These are phyloP conservation scores for Lotmaria passim DNA, from an alignment of 208 protist genomes.

Conservation along the genomic window DNA sequence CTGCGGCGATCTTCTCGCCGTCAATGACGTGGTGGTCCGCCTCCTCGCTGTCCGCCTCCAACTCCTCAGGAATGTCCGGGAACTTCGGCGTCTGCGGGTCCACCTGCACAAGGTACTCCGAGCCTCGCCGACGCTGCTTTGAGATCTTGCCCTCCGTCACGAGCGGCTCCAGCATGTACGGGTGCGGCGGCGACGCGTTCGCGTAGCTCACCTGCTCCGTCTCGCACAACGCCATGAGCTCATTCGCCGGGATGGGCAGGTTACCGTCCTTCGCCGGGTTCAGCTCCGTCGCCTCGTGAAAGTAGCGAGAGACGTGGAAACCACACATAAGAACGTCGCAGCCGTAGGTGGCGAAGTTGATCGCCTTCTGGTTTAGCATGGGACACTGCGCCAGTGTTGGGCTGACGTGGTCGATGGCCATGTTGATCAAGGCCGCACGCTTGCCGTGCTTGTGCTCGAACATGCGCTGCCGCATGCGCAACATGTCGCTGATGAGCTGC, in stretches of 20 bases:
- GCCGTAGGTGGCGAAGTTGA: conserved; percentile 88
- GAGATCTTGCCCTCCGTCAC: conserved; percentile 75
- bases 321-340: conserved; percentile 77
- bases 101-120: conserved; percentile 54
- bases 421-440: conserved; percentile 55
- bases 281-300: conserved; percentile 90
- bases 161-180: conserved; percentile 89
- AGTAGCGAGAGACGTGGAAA: conserved; percentile 90
- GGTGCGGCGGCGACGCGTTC: conserved; percentile 79
- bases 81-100: conserved; percentile 86
- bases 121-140: conserved; percentile 70
- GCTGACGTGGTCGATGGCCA: conserved; percentile 74
- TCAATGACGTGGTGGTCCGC: conserved; percentile 5
- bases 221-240: conserved; percentile 75
- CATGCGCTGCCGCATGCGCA: conserved; percentile 85
- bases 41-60: conserved; percentile 42
- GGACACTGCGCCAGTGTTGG: conserved; percentile 80
- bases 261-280: conserved; percentile 86
- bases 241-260: conserved; percentile 56
- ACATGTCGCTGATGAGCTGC: conserved; percentile 78
- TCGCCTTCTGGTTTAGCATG: conserved; percentile 89
- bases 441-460: conserved; percentile 87
- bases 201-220: conserved; percentile 71
- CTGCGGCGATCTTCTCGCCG: not conserved
- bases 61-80: conserved; percentile 86